Percentiles rank a stretch among this genome's conserved stretches.
Evolutionary conservation across 441 rosid genomes (phyloP).

Genomic region (Populus hybrid): DNA sequence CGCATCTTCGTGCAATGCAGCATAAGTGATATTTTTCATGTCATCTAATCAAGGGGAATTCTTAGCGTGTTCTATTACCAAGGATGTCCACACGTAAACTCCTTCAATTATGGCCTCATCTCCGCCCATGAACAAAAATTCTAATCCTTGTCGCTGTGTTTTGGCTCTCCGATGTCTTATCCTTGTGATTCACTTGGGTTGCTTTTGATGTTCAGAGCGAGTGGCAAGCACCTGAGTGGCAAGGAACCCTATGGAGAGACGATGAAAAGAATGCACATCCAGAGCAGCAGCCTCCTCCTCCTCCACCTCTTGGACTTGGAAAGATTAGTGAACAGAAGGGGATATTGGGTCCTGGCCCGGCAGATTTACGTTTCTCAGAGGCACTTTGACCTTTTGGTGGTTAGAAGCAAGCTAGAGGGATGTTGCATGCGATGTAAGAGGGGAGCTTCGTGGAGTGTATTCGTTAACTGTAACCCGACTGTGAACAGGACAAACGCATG

Average conservation of each 20-base stretch:
- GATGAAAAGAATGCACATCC: constrained; percentile 45
- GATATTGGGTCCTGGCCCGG: constrained; percentile 92
- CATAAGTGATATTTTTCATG: neutral
- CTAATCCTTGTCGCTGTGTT: neutral
- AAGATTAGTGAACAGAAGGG: constrained; percentile 97
- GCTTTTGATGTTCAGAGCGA: constrained; percentile 48
- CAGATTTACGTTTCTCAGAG: constrained; percentile 85
- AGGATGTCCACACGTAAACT: neutral
- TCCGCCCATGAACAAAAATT: neutral
- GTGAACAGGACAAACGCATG: neutral
- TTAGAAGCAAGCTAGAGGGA: constrained; percentile 1
- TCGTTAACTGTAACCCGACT: neutral
- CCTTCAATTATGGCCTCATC: neutral
- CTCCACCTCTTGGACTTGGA: constrained; percentile 64
- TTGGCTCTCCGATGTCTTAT: neutral
- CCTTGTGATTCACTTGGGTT: neutral
- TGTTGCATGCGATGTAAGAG: neutral
- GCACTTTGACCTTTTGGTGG: constrained; percentile 39
- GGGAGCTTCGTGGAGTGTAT: neutral
- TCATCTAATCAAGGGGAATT: neutral
- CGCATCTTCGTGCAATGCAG: neutral
- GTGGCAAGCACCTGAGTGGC: constrained; percentile 25
- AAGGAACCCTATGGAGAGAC: constrained; percentile 40
- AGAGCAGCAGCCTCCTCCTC: constrained; percentile 36
- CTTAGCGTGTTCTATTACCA: neutral